phyloP scores from a whole-genome alignment of 1,284 basidiomycete species.

The Cryptococcus floricola region DNA sequence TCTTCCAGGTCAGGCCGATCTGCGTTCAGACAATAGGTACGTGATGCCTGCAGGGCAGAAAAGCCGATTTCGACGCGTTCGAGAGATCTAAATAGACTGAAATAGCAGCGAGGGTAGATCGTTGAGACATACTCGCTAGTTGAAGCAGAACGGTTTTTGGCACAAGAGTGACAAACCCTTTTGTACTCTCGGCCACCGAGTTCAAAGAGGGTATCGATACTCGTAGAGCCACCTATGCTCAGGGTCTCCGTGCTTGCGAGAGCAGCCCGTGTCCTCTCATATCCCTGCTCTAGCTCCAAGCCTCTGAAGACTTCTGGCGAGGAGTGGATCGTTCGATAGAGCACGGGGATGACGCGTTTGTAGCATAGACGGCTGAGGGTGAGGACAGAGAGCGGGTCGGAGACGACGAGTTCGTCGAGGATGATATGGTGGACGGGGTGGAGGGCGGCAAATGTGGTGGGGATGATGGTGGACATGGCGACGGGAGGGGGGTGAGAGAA shows the following conservation, averaged over 20 bases:
- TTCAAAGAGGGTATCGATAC: neutral
- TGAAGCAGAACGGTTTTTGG: no score
- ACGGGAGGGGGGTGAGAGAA: neutral
- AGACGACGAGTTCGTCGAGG: neutral
- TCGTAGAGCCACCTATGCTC: neutral
- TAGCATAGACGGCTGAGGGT: neutral
- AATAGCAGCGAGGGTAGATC: neutral
- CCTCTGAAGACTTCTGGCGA: neutral
- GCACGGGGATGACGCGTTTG: neutral
- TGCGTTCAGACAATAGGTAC: neutral
- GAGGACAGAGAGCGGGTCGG: neutral
- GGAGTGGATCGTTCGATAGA: neutral
- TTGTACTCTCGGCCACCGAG: neutral
- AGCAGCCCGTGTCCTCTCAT: neutral
- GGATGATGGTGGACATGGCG: neutral
- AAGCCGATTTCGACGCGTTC: neutral
- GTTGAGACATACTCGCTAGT: no score
- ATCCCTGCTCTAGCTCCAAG: neutral
- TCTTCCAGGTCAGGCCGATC: neutral
- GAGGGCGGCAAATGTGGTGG: neutral
- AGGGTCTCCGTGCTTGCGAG: neutral
- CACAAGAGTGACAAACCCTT: no score
- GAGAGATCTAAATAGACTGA: neutral
- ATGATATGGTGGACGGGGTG: slow-evolving; percentile 1
- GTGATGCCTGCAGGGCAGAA: neutral